These are phyloP conservation scores for Elasticomyces elasticus DNA, from an alignment of 495 filamentous ascomycete genomes.

Conservation along the genomic window DNA sequence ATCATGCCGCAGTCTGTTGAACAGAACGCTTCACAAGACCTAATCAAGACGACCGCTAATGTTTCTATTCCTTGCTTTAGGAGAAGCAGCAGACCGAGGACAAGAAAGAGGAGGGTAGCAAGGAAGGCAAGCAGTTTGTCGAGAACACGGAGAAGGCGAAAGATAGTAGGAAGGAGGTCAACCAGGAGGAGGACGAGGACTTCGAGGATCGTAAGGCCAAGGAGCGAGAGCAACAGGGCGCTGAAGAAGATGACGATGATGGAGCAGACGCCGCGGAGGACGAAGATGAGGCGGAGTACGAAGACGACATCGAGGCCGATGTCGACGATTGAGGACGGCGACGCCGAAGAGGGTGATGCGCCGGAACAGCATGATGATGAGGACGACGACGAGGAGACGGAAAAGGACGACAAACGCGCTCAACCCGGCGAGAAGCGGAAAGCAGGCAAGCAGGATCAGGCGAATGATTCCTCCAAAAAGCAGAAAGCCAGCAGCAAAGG, in stretches of 20 bases:
- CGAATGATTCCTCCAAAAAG: slow-evolving; percentile 22
- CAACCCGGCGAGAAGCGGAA: slow-evolving; percentile 28
- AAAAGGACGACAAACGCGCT: slow-evolving; percentile 23
- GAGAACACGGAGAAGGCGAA: slow-evolving; percentile 36
- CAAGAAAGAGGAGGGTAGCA: slow-evolving; percentile 36
- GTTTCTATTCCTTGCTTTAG: too few species aligned
- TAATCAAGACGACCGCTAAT: too few species aligned
- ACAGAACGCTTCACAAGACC: too few species aligned
- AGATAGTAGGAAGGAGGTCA: slow-evolving; percentile 29
- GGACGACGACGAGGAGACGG: slow-evolving; percentile 22
- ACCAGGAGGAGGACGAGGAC: slow-evolving; percentile 24
- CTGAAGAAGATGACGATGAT: slow-evolving; percentile 14
- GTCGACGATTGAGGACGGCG: slow-evolving; percentile 13
- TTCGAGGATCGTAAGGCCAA: slow-evolving; percentile 22
- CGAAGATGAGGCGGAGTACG: slow-evolving; percentile 9
- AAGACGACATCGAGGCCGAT: slow-evolving; percentile 19
- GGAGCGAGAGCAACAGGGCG: neutral
- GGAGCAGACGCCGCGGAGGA: slow-evolving; percentile 12
- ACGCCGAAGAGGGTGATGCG: slow-evolving; percentile 17
- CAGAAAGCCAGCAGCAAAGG: slow-evolving; percentile 19
- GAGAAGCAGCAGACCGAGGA: slow-evolving; percentile 39
- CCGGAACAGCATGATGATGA: slow-evolving; percentile 16
- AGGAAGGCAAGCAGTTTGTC: slow-evolving; percentile 39
- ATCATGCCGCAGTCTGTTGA: too few species aligned
- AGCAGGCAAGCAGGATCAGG: neutral